Conservation (phyloP, 129 eudicot genomes). For the Deinandra increscens region DNA sequence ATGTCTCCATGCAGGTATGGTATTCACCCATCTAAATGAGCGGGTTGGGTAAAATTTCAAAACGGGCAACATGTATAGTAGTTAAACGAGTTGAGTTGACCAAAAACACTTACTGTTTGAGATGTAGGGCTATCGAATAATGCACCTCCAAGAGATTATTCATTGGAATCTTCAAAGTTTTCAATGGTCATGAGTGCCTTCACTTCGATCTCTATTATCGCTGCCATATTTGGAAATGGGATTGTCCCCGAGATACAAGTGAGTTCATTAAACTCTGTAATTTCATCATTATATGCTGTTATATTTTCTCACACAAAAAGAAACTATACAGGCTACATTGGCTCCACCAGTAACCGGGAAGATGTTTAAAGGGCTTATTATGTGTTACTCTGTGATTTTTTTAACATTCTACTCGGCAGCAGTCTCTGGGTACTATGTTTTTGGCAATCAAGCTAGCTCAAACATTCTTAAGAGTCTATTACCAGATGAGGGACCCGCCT, state of each 20-base stretch:
- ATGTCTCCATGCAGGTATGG: slow-evolving; percentile 68
- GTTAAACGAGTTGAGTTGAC: slow-evolving; percentile 6
- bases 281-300: background rate
- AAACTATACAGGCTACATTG: slow-evolving; percentile 72
- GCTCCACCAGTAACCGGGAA: slow-evolving; percentile 90
- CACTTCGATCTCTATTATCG: slow-evolving; percentile 87
- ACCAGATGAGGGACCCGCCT: slow-evolving; percentile 74
- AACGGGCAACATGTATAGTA: no score
- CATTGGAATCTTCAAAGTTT: slow-evolving; percentile 52
- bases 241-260: slow-evolving; percentile 74
- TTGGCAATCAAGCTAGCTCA: slow-evolving; percentile 81
- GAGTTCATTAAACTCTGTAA: slow-evolving; percentile 3
- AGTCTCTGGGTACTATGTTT: slow-evolving; percentile 79
- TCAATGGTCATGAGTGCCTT: slow-evolving; percentile 64
- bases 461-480: slow-evolving; percentile 23
- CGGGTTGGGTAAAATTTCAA: background rate
- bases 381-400: slow-evolving; percentile 41
- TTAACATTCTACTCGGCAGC: slow-evolving; percentile 16
- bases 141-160: slow-evolving; percentile 80
- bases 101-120: background rate
- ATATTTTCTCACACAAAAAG: background rate
- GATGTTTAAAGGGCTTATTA: slow-evolving; percentile 20
- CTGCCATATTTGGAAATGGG: slow-evolving; percentile 89
- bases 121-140: slow-evolving; percentile 52
- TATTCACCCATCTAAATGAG: background rate